Percentiles rank a stretch among this genome's conserved stretches.
phyloP scores from a whole-genome alignment of 2,329 filamentous ascomycete species.

The Colletotrichum salicis region DNA sequence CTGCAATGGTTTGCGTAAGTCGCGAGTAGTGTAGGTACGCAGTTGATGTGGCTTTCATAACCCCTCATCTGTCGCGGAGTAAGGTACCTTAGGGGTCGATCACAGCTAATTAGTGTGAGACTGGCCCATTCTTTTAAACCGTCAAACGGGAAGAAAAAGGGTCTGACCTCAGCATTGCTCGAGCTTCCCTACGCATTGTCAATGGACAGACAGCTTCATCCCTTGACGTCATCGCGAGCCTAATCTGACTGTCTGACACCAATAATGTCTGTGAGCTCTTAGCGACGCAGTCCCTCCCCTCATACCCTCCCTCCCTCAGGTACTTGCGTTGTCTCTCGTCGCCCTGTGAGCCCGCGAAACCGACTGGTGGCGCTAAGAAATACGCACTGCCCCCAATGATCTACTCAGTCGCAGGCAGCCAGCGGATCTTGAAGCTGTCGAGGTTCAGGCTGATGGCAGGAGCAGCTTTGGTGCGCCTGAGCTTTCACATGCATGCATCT shows the following conservation, averaged over 20 bases:
- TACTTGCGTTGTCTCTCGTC: neutral
- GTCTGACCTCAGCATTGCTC: neutral
- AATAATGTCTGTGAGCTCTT: neutral
- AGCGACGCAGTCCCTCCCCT: neutral
- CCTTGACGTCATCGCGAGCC: slow-evolving; percentile 5
- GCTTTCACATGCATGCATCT: neutral
- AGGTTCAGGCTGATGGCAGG: neutral
- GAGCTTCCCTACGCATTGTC: no score
- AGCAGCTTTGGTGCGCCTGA: neutral
- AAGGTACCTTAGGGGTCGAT: neutral
- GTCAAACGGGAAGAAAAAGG: neutral
- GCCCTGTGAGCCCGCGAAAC: neutral
- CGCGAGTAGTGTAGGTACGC: no score
- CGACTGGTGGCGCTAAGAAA: neutral
- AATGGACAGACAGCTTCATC: neutral
- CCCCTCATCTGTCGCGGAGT: neutral
- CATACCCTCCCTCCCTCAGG: no score
- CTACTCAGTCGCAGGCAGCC: slow-evolving; percentile 7
- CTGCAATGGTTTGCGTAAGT: neutral
- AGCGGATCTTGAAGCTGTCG: neutral
- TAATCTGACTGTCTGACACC: neutral
- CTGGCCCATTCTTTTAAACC: neutral
- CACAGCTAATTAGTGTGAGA: neutral
- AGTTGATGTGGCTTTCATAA: neutral
- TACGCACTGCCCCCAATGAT: neutral